A percentile compares a stretch with the other conserved stretches of the same genome.
phyloP scores from a whole-genome alignment of 2,329 filamentous ascomycete species.

The Colletotrichum gigasporum region DNA sequence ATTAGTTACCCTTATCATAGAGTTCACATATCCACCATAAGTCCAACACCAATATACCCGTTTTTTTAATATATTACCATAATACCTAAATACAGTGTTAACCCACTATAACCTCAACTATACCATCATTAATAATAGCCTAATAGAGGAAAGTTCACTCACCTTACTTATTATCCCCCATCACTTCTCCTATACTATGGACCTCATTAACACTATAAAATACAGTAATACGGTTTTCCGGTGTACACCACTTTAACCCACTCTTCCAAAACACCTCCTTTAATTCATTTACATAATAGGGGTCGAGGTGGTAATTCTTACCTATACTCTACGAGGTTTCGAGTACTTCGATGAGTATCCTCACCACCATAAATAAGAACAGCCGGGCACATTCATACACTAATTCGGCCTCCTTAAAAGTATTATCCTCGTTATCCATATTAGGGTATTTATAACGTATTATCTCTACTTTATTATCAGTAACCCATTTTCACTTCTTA shows the following conservation, averaged over 20 bases:
- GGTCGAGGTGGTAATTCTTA: neutral
- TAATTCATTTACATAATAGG: neutral
- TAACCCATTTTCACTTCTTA: no score
- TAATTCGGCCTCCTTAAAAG: neutral
- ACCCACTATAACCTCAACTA: constrained; percentile 14
- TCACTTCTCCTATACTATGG: neutral
- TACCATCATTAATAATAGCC: neutral
- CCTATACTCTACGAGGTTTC: neutral
- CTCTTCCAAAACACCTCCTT: neutral
- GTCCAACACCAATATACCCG: neutral
- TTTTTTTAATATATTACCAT: constrained; percentile 15
- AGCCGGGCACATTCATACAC: neutral
- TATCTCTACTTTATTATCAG: neutral
- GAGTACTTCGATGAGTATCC: neutral
- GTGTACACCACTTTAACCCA: neutral
- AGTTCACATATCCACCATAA: constrained; percentile 31
- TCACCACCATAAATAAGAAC: neutral
- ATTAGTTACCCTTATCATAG: constrained; percentile 31
- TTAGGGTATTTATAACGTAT: neutral
- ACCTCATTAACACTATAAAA: neutral
- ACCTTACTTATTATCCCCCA: neutral
- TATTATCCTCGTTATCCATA: neutral
- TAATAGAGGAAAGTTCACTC: neutral
- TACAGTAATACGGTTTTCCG: neutral
- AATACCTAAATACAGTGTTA: constrained; percentile 29